Conservation (phyloP, 768 basidiomycete species). For the Coprinopsis strossmayeri region DNA sequence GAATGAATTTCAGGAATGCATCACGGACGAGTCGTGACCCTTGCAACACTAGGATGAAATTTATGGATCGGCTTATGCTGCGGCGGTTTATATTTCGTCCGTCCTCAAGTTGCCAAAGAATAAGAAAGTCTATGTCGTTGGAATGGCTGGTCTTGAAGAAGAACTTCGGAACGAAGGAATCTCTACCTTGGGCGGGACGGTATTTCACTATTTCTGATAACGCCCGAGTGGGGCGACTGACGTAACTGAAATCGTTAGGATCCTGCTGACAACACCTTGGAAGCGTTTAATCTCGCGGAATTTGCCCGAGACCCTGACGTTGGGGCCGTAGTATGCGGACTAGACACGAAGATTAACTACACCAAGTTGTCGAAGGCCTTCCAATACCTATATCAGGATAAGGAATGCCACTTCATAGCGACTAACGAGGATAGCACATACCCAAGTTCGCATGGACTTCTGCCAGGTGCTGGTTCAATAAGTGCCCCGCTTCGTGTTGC, state of each 20-base stretch:
- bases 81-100: slow-evolving; percentile 71
- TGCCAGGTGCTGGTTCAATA: slow-evolving; percentile 83
- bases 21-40: slow-evolving; percentile 3
- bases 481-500: slow-evolving; percentile 78
- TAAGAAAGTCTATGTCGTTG: slow-evolving; percentile 95
- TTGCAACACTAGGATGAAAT: slow-evolving; percentile 72
- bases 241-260: slow-evolving; percentile 43
- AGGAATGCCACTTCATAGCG: slow-evolving; percentile 75
- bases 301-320: slow-evolving; percentile 72
- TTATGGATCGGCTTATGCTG: slow-evolving; percentile 85
- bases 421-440: slow-evolving; percentile 94
- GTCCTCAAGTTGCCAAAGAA: slow-evolving; percentile 84
- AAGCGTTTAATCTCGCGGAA: slow-evolving; percentile 56
- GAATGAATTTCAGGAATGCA: slow-evolving; percentile 21
- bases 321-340: slow-evolving; percentile 91
- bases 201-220: slow-evolving; percentile 22
- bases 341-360: slow-evolving; percentile 85
- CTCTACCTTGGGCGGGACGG: slow-evolving; percentile 75
- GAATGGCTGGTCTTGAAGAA: slow-evolving; percentile 87
- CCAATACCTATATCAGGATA: slow-evolving; percentile 79
- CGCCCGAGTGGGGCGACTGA: neutral
- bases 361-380: slow-evolving; percentile 92
- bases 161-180: slow-evolving; percentile 89
- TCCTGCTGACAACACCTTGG: slow-evolving; percentile 74
- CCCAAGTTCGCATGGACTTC: slow-evolving; percentile 62